Evolutionary conservation across 108 stramenopile species (phyloP), one percentile per base, ranked within the genome.

Genomic region (Seminavis robusta): DNA sequence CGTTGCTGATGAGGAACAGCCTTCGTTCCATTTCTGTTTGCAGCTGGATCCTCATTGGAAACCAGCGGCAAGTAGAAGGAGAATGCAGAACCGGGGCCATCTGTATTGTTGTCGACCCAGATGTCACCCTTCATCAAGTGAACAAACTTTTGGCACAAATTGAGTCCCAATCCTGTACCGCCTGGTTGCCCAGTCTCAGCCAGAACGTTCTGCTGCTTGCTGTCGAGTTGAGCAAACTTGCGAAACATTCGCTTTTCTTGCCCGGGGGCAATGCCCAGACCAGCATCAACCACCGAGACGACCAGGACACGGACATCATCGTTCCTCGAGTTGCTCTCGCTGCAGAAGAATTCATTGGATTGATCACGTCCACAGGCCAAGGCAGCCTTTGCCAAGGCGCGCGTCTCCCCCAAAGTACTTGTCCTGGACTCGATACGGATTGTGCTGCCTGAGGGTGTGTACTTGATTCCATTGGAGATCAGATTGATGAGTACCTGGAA

Each of bases 151-250:
- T 36, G 30, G 33, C 58, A 59, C 46, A 59, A n/a, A 34, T 59
- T 59, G 45, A 59, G 33, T 20, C 58, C 58, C 28, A 59, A 17
- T 4, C 58, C 58, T 24, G 58, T 59, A 10, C 58, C 58, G 8
- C 45, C 46, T 11, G 58, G 46, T 32, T 59, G 58, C n/a, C n/a
- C n/a, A n/a, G n/a, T n/a, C n/a, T n/a, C n/a, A n/a, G n/a, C n/a
- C n/a, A n/a, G n/a, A 31, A 30, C 58, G 6, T 45, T 31, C 19
- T 47, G n/a, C n/a, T n/a, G n/a, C n/a, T n/a, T n/a, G n/a, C n/a
- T n/a, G n/a, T 34, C 38, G 21, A 47, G 24, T 23, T 44, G 58
- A 25, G 58, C 21, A 47, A 59, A 59, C 21, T 34, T 16, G 6
- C 17, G n/a, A 33, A 59, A 59, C 9, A 59, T 20, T 9, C 33